Conservation (phyloP, 1,139 yeast species). For the Protomyces gravidus region DNA sequence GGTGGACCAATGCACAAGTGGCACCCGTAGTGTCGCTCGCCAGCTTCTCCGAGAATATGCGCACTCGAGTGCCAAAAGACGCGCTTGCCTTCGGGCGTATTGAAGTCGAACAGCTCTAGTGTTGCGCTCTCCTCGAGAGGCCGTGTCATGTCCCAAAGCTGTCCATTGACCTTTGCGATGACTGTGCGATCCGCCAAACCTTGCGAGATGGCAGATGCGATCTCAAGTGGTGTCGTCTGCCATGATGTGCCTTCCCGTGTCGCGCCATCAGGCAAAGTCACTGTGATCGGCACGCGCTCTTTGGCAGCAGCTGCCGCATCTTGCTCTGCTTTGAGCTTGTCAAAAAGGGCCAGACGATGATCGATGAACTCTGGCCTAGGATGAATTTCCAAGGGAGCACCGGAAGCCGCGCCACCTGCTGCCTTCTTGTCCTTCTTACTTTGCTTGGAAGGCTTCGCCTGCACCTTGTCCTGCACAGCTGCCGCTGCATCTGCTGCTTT, state of each 20-base stretch:
- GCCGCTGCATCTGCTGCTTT: constrained; percentile 3
- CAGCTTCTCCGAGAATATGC: constrained; percentile 95
- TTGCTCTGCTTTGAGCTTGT: constrained; percentile 70
- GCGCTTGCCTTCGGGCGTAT: constrained; percentile 72
- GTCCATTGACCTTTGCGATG: constrained; percentile 84
- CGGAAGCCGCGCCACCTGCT: constrained; percentile 4
- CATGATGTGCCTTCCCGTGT: constrained; percentile 72
- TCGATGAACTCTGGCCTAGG: constrained; percentile 82
- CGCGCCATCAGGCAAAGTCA: constrained; percentile 84
- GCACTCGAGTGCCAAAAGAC: constrained; percentile 99
- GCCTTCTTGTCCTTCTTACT: constrained; percentile 24
- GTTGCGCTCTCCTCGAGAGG: constrained; percentile 73
- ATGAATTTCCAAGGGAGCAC: constrained; percentile 26
- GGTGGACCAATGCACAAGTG: constrained; percentile 95
- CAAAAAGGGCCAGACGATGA: constrained; percentile 72
- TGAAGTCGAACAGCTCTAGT: constrained; percentile 76
- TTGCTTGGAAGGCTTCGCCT: constrained; percentile 1
- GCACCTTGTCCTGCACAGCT: not conserved
- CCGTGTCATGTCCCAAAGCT: constrained; percentile 92
- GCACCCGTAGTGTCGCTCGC: constrained; percentile 94
- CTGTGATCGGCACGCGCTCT: constrained; percentile 60
- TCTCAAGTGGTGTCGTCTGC: constrained; percentile 86
- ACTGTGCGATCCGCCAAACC: constrained; percentile 85
- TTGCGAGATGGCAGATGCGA: constrained; percentile 79
- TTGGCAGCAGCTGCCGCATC: constrained; percentile 54